Conservation (phyloP, 1,284 basidiomycete species). For the Irpex rosettiformis region DNA sequence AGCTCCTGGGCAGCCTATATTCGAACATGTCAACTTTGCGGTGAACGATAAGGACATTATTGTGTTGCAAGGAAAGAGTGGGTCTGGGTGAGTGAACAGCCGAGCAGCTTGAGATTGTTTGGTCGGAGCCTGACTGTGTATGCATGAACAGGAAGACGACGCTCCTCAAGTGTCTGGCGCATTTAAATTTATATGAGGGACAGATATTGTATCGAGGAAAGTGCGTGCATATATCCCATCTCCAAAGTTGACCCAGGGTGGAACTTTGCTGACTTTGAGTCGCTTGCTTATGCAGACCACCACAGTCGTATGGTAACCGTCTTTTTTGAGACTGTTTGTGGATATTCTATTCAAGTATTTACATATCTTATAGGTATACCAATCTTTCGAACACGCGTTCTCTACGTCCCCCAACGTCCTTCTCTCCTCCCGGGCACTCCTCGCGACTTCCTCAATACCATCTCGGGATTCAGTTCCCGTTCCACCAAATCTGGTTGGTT, state of each 20-base stretch:
- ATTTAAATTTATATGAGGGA: slow-evolving; percentile 72
- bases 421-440: slow-evolving; percentile 81
- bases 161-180: slow-evolving; percentile 77
- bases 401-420: slow-evolving; percentile 84
- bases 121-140: background rate
- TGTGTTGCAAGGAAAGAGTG: slow-evolving; percentile 72
- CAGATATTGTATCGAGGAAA: slow-evolving; percentile 61
- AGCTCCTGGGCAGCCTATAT: slow-evolving; percentile 44
- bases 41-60: slow-evolving; percentile 72
- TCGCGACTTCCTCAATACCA: slow-evolving; percentile 59
- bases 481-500: slow-evolving; percentile 15
- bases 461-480: slow-evolving; percentile 58
- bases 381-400: slow-evolving; percentile 68
- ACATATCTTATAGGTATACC: slow-evolving; percentile 56
- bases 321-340: background rate
- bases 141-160: slow-evolving; percentile 62
- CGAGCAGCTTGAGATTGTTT: background rate
- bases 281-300: slow-evolving; percentile 37
- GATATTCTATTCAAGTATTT: background rate
- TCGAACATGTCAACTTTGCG: slow-evolving; percentile 54
- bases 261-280: slow-evolving; percentile 2
- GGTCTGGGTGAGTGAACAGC: slow-evolving; percentile 48
- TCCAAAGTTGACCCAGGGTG: background rate
- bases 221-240: slow-evolving; percentile 36
- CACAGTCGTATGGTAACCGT: slow-evolving; percentile 49